Percentiles rank a stretch among this genome's conserved stretches.
Conservation (phyloP, 2,329 filamentous ascomycete genomes). For the Ophiostoma tasmaniense region DNA sequence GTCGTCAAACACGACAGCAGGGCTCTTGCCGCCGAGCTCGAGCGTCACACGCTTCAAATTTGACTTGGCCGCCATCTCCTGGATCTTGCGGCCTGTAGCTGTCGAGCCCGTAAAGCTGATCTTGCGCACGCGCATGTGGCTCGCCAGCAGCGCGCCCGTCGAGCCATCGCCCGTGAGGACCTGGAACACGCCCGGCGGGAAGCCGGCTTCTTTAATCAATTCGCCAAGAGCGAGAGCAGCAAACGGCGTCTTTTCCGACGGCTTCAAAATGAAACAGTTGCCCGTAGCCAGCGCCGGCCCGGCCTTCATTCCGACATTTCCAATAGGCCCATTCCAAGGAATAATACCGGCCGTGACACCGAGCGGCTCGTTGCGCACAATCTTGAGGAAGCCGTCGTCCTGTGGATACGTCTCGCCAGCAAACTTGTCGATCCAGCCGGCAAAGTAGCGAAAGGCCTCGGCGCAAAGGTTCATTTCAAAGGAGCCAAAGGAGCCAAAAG, state of each 20-base stretch:
- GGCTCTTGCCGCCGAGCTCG: slow-evolving; percentile 61
- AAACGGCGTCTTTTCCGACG: slow-evolving; percentile 36
- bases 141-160: slow-evolving; percentile 21
- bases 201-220: slow-evolving; percentile 33
- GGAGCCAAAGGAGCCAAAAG: slow-evolving; percentile 34
- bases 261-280: slow-evolving; percentile 36
- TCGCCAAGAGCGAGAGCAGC: slow-evolving; percentile 29
- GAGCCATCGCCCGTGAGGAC: slow-evolving; percentile 34
- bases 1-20: slow-evolving; percentile 55
- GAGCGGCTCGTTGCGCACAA: slow-evolving; percentile 30
- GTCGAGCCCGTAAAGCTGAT: slow-evolving; percentile 63
- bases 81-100: slow-evolving; percentile 56
- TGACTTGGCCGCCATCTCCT: slow-evolving; percentile 48
- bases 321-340: slow-evolving; percentile 33
- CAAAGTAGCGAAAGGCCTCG: slow-evolving; percentile 40
- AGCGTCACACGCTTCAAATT: slow-evolving; percentile 62
- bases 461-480: slow-evolving; percentile 38
- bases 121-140: slow-evolving; percentile 41
- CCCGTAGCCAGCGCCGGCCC: slow-evolving; percentile 35
- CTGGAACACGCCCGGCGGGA: slow-evolving; percentile 37
- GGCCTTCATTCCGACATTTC: slow-evolving; percentile 32
- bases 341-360: slow-evolving; percentile 28
- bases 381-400: slow-evolving; percentile 39
- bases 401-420: slow-evolving; percentile 32
- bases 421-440: slow-evolving; percentile 35